Conservation (phyloP, 495 filamentous ascomycete species). For the Achaetomiella virescens region DNA sequence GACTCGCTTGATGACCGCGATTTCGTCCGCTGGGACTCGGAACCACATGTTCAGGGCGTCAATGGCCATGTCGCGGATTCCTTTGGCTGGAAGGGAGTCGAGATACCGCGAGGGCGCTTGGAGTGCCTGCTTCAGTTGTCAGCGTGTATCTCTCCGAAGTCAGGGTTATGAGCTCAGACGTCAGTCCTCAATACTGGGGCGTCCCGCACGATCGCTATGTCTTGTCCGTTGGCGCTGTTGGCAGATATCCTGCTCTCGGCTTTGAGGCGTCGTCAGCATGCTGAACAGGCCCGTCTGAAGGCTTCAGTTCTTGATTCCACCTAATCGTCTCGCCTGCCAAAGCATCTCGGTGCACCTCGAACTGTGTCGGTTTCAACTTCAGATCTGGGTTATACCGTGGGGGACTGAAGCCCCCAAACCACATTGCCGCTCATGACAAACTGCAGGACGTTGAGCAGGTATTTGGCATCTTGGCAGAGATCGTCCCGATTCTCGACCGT, state of each 20-base stretch:
- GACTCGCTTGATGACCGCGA: background rate
- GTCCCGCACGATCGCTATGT: background rate
- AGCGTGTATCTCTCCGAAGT: background rate
- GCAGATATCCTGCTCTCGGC: background rate
- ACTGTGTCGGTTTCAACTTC: background rate
- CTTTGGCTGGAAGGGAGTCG: conserved; percentile 15
- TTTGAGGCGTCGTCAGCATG: background rate
- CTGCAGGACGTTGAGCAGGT: background rate
- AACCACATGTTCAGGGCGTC: conserved; percentile 17
- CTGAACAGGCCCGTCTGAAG: background rate
- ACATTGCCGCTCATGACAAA: conserved; percentile 2
- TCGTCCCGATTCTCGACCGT: background rate
- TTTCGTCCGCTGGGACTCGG: background rate
- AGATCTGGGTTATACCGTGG: background rate
- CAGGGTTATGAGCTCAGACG: background rate
- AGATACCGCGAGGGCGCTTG: conserved; percentile 13
- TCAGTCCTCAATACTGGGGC: background rate
- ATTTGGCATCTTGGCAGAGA: background rate
- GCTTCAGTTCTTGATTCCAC: background rate
- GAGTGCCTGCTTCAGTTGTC: background rate
- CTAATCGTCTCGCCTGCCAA: background rate
- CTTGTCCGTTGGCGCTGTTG: too few relatives aligned
- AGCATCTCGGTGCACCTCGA: background rate
- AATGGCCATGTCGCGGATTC: conserved; percentile 9
- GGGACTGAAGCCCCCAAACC: conserved; percentile 1